These are phyloP conservation scores for Erigeron philadelphicus DNA, from an alignment of 140 eudicot genomes.

Conservation along the genomic window DNA sequence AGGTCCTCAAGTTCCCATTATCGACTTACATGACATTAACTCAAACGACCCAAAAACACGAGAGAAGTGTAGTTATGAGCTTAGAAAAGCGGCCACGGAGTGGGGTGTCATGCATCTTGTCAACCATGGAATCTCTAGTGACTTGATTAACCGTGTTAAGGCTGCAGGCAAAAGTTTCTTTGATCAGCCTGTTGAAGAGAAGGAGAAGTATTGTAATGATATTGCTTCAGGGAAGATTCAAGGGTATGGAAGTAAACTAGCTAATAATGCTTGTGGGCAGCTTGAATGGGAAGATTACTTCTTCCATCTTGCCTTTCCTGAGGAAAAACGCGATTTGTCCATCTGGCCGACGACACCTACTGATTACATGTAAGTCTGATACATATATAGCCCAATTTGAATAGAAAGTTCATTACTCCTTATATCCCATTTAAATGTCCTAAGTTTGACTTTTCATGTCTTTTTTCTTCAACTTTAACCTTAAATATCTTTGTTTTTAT, in stretches of 20 bases:
- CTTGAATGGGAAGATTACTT: conserved; percentile 97
- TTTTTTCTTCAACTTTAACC: too few species aligned
- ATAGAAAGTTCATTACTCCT: background rate
- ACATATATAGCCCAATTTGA: background rate
- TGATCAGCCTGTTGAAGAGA: conserved; percentile 69
- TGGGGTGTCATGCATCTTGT: conserved; percentile 98
- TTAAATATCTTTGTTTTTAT: too few species aligned
- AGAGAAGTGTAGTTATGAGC: conserved; percentile 42
- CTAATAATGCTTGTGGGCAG: conserved; percentile 78
- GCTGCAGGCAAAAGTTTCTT: conserved; percentile 60
- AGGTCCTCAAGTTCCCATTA: conserved; percentile 67
- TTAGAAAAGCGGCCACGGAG: conserved; percentile 60
- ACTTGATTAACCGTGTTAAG: conserved; percentile 61
- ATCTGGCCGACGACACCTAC: conserved; percentile 77
- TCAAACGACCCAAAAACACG: conserved; percentile 45
- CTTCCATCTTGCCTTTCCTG: conserved; percentile 73
- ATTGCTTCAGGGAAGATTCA: conserved; percentile 58
- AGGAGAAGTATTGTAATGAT: conserved; percentile 85
- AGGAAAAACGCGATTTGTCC: conserved; percentile 61
- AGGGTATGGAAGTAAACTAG: conserved; percentile 95
- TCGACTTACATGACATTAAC: conserved; percentile 45
- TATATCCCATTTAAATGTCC: too few species aligned
- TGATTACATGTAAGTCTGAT: conserved; percentile 65
- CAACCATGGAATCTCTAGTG: conserved; percentile 72
- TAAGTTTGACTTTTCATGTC: too few species aligned